Percentiles rank a stretch among this genome's conserved stretches.
These are phyloP conservation scores for Alloascoidea africana DNA, from an alignment of 805 yeast species.

Conservation along the genomic window DNA sequence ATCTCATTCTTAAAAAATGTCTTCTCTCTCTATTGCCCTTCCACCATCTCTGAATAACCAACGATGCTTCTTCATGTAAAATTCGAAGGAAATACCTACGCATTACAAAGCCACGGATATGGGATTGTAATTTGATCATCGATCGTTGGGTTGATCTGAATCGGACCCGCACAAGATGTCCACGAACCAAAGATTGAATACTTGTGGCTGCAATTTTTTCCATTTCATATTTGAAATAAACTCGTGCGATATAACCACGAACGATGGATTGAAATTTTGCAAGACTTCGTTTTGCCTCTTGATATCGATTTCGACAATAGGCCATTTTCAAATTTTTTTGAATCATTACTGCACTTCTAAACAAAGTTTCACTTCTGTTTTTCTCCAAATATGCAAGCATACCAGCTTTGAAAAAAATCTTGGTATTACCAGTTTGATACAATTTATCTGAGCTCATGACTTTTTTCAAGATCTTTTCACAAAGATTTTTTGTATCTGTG, in stretches of 20 bases:
- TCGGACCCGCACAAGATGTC: too few species aligned
- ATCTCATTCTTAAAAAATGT: constrained; percentile 24
- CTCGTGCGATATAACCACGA: constrained; percentile 11
- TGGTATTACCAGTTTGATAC: constrained; percentile 66
- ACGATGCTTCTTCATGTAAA: constrained; percentile 39
- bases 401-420: constrained; percentile 77
- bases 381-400: constrained; percentile 69
- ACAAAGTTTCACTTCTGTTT: constrained; percentile 51
- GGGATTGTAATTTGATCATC: constrained; percentile 28
- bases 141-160: constrained; percentile 23
- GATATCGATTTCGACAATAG: constrained; percentile 37
- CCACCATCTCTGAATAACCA: constrained; percentile 45
- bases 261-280: constrained; percentile 32
- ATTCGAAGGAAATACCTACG: constrained; percentile 29
- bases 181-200: constrained; percentile 39
- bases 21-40: constrained; percentile 43
- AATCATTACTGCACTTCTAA: constrained; percentile 50
- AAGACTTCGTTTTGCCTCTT: constrained; percentile 32
- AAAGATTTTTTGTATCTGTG: constrained; percentile 36
- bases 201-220: background rate
- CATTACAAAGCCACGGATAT: constrained; percentile 32
- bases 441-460: constrained; percentile 37
- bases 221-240: background rate
- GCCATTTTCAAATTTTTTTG: constrained; percentile 56
- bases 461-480: constrained; percentile 39